Percentiles rank a stretch among this genome's conserved stretches.
Evolutionary conservation across 202 grass and related monocot genomes (phyloP).

Genomic region (Panicum hallii): DNA sequence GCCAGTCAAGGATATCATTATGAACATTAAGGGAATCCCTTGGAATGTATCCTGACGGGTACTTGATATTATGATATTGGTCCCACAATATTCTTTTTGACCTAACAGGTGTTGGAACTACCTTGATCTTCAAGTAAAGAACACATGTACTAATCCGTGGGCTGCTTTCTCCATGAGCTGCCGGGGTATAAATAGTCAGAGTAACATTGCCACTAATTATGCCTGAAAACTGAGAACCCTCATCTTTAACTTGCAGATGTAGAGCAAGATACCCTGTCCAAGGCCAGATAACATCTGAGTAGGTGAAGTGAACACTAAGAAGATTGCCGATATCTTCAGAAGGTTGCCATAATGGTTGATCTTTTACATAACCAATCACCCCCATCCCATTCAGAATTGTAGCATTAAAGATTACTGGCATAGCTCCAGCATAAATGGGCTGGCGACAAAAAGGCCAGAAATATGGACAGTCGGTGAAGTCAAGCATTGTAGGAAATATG

Average conservation of each 20-base stretch:
- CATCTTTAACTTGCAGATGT: slow-evolving; percentile 94
- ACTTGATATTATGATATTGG: slow-evolving; percentile 99
- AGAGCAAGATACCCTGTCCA: slow-evolving; percentile 97
- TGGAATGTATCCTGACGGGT: slow-evolving; percentile 97
- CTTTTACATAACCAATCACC: slow-evolving; percentile 88
- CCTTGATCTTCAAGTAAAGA: slow-evolving; percentile 83
- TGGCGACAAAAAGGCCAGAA: slow-evolving; percentile 95
- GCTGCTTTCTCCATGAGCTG: slow-evolving; percentile 63
- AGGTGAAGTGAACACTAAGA: slow-evolving; percentile 86
- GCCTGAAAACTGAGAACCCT: slow-evolving; percentile 83
- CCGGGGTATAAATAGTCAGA: slow-evolving; percentile 69
- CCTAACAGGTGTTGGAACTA: slow-evolving; percentile 81
- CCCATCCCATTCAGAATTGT: slow-evolving; percentile 98
- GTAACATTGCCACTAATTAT: slow-evolving; percentile 89
- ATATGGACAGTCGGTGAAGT: slow-evolving; percentile 89
- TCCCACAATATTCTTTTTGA: slow-evolving; percentile 96
- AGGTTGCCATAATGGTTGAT: slow-evolving; percentile 79
- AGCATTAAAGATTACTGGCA: slow-evolving; percentile 95
- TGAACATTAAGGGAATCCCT: slow-evolving; percentile 98
- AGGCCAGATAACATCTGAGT: slow-evolving; percentile 96
- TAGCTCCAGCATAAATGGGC: slow-evolving; percentile 88
- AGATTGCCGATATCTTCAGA: slow-evolving; percentile 87
- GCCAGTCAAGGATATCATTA: slow-evolving; percentile 99
- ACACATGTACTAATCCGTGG: slow-evolving; percentile 67
- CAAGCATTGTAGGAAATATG: slow-evolving; percentile 83